Evolutionary conservation across 345 rosid species (phyloP).

Genomic region (Camelina sativa): DNA sequence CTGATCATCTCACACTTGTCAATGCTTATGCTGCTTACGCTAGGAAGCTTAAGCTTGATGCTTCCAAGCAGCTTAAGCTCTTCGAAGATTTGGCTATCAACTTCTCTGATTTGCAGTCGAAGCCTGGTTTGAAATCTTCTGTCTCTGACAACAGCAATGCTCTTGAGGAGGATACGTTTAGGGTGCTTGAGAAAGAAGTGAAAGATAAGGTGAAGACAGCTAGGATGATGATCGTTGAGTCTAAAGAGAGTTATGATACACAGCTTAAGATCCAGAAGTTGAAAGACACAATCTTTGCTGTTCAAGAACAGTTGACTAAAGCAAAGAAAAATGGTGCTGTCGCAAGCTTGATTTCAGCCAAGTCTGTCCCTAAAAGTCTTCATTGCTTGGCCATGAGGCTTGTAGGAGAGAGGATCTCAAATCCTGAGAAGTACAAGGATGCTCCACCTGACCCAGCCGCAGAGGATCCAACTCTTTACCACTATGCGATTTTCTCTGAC

Average conservation of each 20-base stretch:
- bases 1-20: conserved; percentile 74
- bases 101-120: conserved; percentile 61
- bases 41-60: conserved; percentile 90
- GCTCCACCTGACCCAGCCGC: conserved; percentile 57
- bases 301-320: conserved; percentile 71
- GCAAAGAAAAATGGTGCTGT: conserved; percentile 89
- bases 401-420: conserved; percentile 77
- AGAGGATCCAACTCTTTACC: conserved; percentile 79
- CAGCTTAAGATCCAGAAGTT: conserved; percentile 93
- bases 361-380: conserved; percentile 84
- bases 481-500: conserved; percentile 81
- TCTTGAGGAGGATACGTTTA: conserved; percentile 75
- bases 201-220: conserved; percentile 79
- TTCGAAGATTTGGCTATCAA: conserved; percentile 77
- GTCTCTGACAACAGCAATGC: conserved; percentile 54
- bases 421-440: conserved; percentile 75
- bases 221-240: conserved; percentile 70
- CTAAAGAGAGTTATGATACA: conserved; percentile 87
- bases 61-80: conserved; percentile 68
- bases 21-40: conserved; percentile 93
- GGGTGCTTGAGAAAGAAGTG: conserved; percentile 89
- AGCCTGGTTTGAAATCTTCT: conserved; percentile 55
- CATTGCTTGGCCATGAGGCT: conserved; percentile 96
- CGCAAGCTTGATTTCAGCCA: conserved; percentile 81
- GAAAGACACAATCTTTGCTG: conserved; percentile 89